Evolutionary conservation across 345 rosid species (phyloP).

Genomic region (Aethionema arabicum): DNA sequence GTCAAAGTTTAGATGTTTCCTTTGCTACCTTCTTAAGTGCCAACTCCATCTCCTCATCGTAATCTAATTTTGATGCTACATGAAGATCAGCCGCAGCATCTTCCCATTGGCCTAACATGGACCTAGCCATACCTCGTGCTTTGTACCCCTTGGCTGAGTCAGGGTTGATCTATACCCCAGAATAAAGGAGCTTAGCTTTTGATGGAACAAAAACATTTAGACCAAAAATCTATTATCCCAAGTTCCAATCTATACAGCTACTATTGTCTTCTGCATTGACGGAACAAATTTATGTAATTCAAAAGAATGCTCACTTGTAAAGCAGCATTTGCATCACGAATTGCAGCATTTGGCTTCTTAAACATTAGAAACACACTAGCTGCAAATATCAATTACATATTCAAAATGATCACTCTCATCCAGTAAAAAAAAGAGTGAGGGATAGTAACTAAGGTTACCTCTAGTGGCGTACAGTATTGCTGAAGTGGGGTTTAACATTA

Average conservation of each 20-base stretch:
- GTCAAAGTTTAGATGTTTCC: constrained; percentile 18
- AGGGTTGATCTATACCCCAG: constrained; percentile 62
- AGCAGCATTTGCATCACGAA: constrained; percentile 73
- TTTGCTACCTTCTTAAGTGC: constrained; percentile 65
- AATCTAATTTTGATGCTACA: constrained; percentile 76
- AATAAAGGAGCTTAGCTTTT: constrained; percentile 15
- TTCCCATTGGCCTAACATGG: constrained; percentile 77
- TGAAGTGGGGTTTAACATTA: constrained; percentile 70
- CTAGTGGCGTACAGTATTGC: constrained; percentile 79
- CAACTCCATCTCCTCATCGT: constrained; percentile 70
- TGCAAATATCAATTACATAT: constrained; percentile 36
- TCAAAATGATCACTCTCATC: constrained; percentile 22
- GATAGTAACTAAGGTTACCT: constrained; percentile 42
- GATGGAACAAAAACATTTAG: constrained; percentile 8
- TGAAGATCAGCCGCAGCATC: constrained; percentile 78
- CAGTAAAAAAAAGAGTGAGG: not conserved
- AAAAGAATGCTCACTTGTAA: constrained; percentile 48
- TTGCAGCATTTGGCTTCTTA: constrained; percentile 85
- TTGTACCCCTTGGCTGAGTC: constrained; percentile 90
- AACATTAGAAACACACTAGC: constrained; percentile 55
- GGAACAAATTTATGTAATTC: constrained; percentile 19
- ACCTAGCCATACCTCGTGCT: constrained; percentile 77
- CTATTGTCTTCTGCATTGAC: not conserved
- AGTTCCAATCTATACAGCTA: constrained; percentile 5
- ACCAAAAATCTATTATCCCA: not conserved